Evolutionary conservation across 306 rosid species (phyloP).

Genomic region (Sicyos baderoa): DNA sequence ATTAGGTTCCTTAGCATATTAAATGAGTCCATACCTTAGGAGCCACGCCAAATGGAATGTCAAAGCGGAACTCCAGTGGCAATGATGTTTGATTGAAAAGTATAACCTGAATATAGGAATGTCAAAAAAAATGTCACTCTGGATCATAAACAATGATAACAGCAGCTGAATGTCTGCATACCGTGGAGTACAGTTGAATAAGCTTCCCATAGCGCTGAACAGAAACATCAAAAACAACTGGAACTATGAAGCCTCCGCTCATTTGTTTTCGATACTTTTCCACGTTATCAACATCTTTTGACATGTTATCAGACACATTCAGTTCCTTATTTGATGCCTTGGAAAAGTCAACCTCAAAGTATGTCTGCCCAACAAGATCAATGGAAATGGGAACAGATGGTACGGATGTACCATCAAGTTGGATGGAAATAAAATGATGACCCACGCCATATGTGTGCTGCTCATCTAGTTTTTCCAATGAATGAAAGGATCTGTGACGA

Average conservation of each 20-base stretch:
- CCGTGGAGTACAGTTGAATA: conserved; percentile 81
- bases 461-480: conserved; percentile 55
- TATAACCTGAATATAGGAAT: conserved; percentile 54
- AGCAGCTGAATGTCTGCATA: conserved; percentile 33
- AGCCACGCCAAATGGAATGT: conserved; percentile 82
- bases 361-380: conserved; percentile 84
- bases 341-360: conserved; percentile 82
- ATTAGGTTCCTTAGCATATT: neutral
- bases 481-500: conserved; percentile 51
- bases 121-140: conserved; percentile 16
- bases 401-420: conserved; percentile 75
- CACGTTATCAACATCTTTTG: conserved; percentile 24
- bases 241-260: conserved; percentile 53
- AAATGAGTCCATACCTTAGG: conserved; percentile 56
- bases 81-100: conserved; percentile 66
- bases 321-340: conserved; percentile 28
- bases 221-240: conserved; percentile 88
- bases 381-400: conserved; percentile 78
- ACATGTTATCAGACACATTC: conserved; percentile 3
- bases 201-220: conserved; percentile 74
- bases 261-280: conserved; percentile 30
- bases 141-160: conserved; percentile 16
- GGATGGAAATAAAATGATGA: conserved; percentile 69
- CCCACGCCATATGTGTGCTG: conserved; percentile 51
- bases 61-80: conserved; percentile 87